phyloP scores from a whole-genome alignment of 768 basidiomycete species.

The Trametes villosa region DNA sequence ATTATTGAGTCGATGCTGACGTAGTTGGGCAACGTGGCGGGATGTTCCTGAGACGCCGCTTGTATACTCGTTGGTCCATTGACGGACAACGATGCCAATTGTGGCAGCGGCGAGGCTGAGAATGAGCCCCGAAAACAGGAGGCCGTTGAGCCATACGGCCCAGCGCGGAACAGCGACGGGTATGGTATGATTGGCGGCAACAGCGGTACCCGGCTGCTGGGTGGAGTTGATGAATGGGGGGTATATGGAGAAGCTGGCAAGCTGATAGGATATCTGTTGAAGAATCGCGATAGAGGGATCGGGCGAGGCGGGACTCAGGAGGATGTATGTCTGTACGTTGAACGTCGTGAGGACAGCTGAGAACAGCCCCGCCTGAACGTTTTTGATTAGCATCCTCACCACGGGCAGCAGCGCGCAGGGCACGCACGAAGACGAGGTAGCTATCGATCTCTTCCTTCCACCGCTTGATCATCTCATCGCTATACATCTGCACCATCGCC shows the following conservation, averaged over 20 bases:
- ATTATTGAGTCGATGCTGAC: slow-evolving; percentile 22
- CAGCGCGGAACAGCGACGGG: neutral
- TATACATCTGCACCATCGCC: neutral
- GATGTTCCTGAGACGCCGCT: neutral
- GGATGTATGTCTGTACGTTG: neutral
- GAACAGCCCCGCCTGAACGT: neutral
- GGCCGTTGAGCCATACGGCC: slow-evolving; percentile 23
- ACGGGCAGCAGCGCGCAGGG: neutral
- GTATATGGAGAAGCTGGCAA: neutral
- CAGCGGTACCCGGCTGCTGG: neutral
- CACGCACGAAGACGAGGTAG: neutral
- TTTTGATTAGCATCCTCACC: too few species aligned
- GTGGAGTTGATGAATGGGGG: neutral
- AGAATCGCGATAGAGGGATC: neutral
- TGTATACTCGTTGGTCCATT: slow-evolving; percentile 29
- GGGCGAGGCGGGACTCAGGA: neutral
- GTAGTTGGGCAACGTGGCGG: slow-evolving; percentile 5
- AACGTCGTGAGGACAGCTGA: neutral
- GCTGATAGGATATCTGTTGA: neutral
- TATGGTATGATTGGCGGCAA: neutral
- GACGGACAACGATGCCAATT: slow-evolving; percentile 32
- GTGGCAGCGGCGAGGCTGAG: slow-evolving; percentile 30
- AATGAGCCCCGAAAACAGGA: slow-evolving; percentile 32
- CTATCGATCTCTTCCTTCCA: neutral
- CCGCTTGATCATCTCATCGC: neutral